A percentile compares a stretch with the other conserved stretches of the same genome.
These are phyloP conservation scores for carrot (Daucus carota) DNA, from an alignment of 129 eudicot species.

Conservation along the genomic window DH1_v3.0 NC_030388.2:5918001-5918500, in stretches of 20 bases:
- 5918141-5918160: background rate
- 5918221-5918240: background rate
- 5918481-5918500: background rate
- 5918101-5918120: background rate
- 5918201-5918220: background rate
- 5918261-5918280: background rate
- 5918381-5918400: background rate
- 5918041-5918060: background rate
- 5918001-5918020: background rate
- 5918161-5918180: background rate
- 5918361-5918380: background rate
- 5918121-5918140: background rate
- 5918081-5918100: background rate
- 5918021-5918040: background rate
- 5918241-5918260: background rate
- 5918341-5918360: background rate
- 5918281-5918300: conserved; percentile 11
- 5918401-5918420: conserved; percentile 2
- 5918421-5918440: background rate
- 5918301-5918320: background rate
- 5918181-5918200: background rate
- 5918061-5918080: background rate
- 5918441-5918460: background rate
- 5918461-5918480: background rate
- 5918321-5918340: background rate